Evolutionary conservation across 305 asterid genomes (phyloP), one percentile per base, ranked within the genome.

Genomic region (Striga hermonthica): DNA sequence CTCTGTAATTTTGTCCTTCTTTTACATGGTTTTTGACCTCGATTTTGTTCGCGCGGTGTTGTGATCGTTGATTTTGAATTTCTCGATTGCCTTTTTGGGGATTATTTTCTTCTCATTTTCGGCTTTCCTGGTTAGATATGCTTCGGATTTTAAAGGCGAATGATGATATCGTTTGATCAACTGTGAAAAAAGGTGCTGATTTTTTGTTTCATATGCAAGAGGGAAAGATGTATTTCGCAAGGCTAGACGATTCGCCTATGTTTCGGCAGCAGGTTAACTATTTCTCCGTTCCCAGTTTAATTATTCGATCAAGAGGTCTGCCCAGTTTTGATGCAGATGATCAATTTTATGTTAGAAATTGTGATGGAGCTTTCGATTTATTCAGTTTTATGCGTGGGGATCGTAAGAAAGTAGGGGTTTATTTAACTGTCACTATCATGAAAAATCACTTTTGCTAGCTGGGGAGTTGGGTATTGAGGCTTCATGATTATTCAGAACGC

Each of bases 241-340:
- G 80, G 77, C 85, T 92, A 50, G 98, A 92, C 60, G 98, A 92
- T 78, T 92, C 98, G 12, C 98, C 98, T 6, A 92, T 92, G 98
- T 89, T 92, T 73, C 91, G 98, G 67, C 97, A 92, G 73, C 97
- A 92, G 98, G 98, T 92, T 11, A 60, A 13, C 61, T 54, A 3
- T 22, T 69, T 40, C 9, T 48, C 37, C 55, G 28, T 40, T 48
- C 52, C 38, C 15, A 4, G 54, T 66, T 6, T 65, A 39, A 7
- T 61, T 22, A 22, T 22, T 22, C 31, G 5, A 65, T 59, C 13
- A 40, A 28, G 40, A 54, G 53, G 31, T 48, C 36, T 53, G 13
- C 3, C 31, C 6, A 5, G 39, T 28, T 28, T 69, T 31, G 12
- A 8, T 31, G 57, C 39, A 12, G 43, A 43, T 50, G 12, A 9